These are phyloP conservation scores for Hymenoscyphus infarciens DNA, from an alignment of 2,329 filamentous ascomycete species.

Conservation along the genomic window DNA sequence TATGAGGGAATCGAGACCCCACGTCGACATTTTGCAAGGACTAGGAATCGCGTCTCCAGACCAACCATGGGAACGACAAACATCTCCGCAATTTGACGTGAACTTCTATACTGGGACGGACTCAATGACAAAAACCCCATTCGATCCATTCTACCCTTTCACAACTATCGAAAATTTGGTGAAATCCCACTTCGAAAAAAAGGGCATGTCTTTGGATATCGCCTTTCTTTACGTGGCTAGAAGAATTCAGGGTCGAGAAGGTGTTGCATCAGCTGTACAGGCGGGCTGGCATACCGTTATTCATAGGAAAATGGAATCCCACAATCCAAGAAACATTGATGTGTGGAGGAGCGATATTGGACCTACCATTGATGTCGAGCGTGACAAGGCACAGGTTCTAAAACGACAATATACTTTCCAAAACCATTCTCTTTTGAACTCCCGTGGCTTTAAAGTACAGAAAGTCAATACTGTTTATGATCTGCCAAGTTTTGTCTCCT, in stretches of 20 bases:
- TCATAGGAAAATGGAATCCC: background rate
- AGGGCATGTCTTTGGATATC: background rate
- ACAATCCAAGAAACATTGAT: background rate
- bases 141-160: background rate
- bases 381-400: background rate
- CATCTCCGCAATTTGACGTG: background rate
- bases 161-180: background rate
- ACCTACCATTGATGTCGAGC: background rate
- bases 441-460: background rate
- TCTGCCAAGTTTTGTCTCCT: background rate
- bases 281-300: background rate
- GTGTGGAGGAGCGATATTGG: background rate
- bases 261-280: background rate
- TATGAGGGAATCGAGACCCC: background rate
- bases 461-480: background rate
- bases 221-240: background rate
- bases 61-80: background rate
- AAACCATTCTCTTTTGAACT: background rate
- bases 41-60: background rate
- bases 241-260: background rate
- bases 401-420: background rate
- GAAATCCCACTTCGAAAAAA: background rate
- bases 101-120: background rate
- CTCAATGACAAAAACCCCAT: no score
- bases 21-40: background rate